These are phyloP conservation scores for Sicyos edulis DNA, from an alignment of 306 rosid species.

Conservation along the genomic window DNA sequence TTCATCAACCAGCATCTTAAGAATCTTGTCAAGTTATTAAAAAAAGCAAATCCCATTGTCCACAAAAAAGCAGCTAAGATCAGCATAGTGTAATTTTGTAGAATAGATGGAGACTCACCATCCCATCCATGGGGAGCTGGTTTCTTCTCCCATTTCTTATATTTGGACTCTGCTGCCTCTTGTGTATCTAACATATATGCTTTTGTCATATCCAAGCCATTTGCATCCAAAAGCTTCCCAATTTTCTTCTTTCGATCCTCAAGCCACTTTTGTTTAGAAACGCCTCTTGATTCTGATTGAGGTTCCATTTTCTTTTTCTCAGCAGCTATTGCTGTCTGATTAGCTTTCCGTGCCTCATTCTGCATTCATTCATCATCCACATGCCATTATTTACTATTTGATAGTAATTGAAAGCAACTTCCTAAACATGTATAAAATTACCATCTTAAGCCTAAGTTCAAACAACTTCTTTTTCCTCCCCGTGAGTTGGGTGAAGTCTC, in stretches of 20 bases:
- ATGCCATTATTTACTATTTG: neutral
- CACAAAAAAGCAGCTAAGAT: neutral
- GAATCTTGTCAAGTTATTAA: neutral
- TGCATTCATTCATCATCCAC: slow-evolving; percentile 27
- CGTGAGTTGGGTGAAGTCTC: slow-evolving; percentile 39
- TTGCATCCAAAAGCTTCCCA: slow-evolving; percentile 91
- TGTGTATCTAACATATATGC: slow-evolving; percentile 93
- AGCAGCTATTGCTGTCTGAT: slow-evolving; percentile 82
- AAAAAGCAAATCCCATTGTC: slow-evolving; percentile 2
- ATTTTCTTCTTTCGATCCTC: slow-evolving; percentile 88
- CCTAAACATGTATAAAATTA: slow-evolving; percentile 23
- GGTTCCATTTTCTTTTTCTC: slow-evolving; percentile 95
- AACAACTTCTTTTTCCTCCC: slow-evolving; percentile 74
- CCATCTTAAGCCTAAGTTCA: slow-evolving; percentile 88
- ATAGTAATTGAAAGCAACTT: slow-evolving; percentile 6
- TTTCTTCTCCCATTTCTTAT: slow-evolving; percentile 98
- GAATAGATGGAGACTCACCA: slow-evolving; percentile 39
- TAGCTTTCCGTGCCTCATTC: slow-evolving; percentile 82
- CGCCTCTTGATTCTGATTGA: slow-evolving; percentile 81
- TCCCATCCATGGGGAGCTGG: slow-evolving; percentile 98
- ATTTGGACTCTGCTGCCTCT: slow-evolving; percentile 74
- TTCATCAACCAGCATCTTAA: slow-evolving; percentile 1
- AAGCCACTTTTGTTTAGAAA: slow-evolving; percentile 95
- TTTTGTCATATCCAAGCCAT: slow-evolving; percentile 78
- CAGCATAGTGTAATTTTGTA: neutral